Conservation (phyloP, 192 early-diverging fungal species). For the Lobulomyces angularis region DNA sequence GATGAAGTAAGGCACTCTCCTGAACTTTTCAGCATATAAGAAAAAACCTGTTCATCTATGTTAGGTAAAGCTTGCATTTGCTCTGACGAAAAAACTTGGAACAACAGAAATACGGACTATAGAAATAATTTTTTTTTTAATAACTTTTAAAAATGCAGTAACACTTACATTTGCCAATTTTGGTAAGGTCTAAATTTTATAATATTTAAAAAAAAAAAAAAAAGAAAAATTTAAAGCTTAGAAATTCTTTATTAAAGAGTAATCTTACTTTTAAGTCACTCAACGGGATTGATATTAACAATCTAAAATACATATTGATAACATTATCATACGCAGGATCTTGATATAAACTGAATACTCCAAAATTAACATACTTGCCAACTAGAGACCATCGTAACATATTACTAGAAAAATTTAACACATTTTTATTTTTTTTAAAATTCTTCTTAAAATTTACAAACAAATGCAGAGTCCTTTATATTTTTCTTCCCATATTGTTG, state of each 20-base stretch:
- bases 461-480: slow-evolving; percentile 67
- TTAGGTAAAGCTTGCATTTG: slow-evolving; percentile 49
- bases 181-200: slow-evolving; percentile 34
- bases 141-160: background rate
- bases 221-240: slow-evolving; percentile 13
- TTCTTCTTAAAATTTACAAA: slow-evolving; percentile 30
- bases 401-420: slow-evolving; percentile 6
- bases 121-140: background rate
- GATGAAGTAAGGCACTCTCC: slow-evolving; percentile 56
- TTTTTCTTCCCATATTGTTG: slow-evolving; percentile 34
- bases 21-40: slow-evolving; percentile 61
- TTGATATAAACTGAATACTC: slow-evolving; percentile 78
- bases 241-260: no score
- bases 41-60: slow-evolving; percentile 41
- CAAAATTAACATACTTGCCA: slow-evolving; percentile 81
- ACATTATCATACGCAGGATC: slow-evolving; percentile 64
- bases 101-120: slow-evolving; percentile 43
- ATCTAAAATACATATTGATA: slow-evolving; percentile 45
- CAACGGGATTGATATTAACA: slow-evolving; percentile 61
- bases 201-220: background rate
- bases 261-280: slow-evolving; percentile 53
- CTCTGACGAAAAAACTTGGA: slow-evolving; percentile 58
- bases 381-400: slow-evolving; percentile 55
- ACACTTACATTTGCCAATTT: slow-evolving; percentile 31
- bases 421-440: background rate